Evolutionary conservation across 1,139 yeast genomes (phyloP).

Genomic region (Taiozyma sp.): DNA sequence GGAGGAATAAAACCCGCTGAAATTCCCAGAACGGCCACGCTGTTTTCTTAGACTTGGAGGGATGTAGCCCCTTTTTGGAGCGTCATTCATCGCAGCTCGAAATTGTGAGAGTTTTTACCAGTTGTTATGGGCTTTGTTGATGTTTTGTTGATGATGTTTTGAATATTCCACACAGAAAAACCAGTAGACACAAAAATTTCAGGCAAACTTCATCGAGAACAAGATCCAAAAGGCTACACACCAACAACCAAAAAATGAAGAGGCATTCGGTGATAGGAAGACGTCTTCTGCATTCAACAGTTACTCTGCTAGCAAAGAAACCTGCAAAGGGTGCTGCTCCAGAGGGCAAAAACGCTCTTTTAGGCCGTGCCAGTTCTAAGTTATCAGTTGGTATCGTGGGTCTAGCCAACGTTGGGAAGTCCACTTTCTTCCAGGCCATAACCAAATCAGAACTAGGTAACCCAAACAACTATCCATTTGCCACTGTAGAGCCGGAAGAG

Average conservation of each 20-base stretch:
- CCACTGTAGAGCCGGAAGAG: slow-evolving; percentile 73
- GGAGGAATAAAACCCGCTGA: background rate
- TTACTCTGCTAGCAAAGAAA: slow-evolving; percentile 11
- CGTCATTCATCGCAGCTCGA: background rate
- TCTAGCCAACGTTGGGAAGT: slow-evolving; percentile 72
- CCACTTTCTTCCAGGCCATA: slow-evolving; percentile 64
- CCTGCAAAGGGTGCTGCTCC: slow-evolving; percentile 1
- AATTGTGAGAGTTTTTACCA: background rate
- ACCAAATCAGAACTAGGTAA: slow-evolving; percentile 68
- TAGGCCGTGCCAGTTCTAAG: slow-evolving; percentile 56
- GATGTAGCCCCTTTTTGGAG: background rate
- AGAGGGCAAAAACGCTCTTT: slow-evolving; percentile 20
- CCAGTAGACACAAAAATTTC: background rate
- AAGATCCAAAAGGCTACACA: background rate
- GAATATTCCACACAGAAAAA: background rate
- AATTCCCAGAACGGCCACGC: background rate
- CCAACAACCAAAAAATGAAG: background rate
- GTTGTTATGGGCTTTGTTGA: background rate
- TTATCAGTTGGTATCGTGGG: slow-evolving; percentile 62
- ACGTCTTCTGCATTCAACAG: slow-evolving; percentile 4
- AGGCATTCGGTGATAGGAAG: background rate
- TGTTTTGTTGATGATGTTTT: background rate
- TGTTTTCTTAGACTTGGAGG: background rate
- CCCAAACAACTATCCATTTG: slow-evolving; percentile 80
- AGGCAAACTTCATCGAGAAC: background rate